Conservation (phyloP, 371 early-diverging fungal species). For the Mucor mucedo region DNA sequence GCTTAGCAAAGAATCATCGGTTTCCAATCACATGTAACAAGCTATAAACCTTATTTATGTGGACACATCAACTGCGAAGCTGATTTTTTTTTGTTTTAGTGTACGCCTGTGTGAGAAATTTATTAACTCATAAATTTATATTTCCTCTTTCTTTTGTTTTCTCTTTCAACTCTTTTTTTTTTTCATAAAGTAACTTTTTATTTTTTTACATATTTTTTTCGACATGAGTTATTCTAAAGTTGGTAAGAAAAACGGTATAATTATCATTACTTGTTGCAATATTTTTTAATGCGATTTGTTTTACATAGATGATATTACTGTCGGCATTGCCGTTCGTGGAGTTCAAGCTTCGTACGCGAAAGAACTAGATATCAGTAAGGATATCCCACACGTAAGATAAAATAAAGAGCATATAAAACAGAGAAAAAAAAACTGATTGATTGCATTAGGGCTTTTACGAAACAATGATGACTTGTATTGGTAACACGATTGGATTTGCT, state of each 20-base stretch:
- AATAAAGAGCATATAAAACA: background rate
- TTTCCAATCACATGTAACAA: background rate
- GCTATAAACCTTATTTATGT: background rate
- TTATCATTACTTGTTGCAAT: background rate
- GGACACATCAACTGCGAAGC: background rate
- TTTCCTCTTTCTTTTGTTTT: background rate
- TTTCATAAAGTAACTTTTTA: background rate
- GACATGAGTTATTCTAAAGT: constrained; percentile 4
- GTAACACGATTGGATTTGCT: constrained; percentile 45
- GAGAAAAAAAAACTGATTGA: background rate
- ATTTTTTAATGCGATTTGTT: background rate
- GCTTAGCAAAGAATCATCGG: background rate
- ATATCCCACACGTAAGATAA: constrained; percentile 37
- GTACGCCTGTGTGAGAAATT: constrained; percentile 4
- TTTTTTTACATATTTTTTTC: background rate
- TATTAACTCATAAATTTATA: constrained; percentile 2
- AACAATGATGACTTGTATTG: constrained; percentile 55
- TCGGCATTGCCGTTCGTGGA: constrained; percentile 25
- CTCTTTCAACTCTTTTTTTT: constrained; percentile 1
- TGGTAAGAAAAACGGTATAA: background rate
- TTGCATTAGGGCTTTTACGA: constrained; percentile 3
- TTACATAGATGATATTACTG: background rate
- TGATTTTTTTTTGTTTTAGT: background rate
- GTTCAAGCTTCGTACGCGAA: constrained; percentile 37
- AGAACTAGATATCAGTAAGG: constrained; percentile 35